Evolutionary conservation across 2,329 filamentous ascomycete genomes (phyloP).

Genomic region (Aspergillus melleus): DNA sequence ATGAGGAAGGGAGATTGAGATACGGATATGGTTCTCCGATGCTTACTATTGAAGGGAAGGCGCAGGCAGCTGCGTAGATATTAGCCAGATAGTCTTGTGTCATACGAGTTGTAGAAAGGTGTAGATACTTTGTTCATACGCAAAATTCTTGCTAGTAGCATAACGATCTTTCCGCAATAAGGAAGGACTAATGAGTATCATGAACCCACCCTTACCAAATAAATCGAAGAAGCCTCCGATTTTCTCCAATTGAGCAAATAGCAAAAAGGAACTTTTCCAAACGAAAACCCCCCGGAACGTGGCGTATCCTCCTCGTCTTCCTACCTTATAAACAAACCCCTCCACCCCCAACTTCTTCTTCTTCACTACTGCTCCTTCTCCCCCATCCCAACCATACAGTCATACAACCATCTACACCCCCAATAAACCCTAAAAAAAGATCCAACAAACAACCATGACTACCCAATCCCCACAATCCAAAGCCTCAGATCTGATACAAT

Average conservation of each 20-base stretch:
- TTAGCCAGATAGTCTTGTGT: no score
- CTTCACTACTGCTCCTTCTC: no score
- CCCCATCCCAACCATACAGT: background rate
- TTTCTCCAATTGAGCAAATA: no score
- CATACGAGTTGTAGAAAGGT: no score
- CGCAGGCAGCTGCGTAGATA: background rate
- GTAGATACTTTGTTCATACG: no score
- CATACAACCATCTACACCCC: background rate
- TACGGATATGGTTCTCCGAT: conserved; percentile 43
- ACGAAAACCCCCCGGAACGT: background rate
- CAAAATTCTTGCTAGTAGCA: no score
- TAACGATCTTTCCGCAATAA: no score
- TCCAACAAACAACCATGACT: conserved; percentile 8
- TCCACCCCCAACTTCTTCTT: no score
- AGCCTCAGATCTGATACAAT: conserved; percentile 21
- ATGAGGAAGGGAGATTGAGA: conserved; percentile 34
- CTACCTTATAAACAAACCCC: no score
- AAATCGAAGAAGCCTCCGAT: no score
- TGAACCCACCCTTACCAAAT: no score
- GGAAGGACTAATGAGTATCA: background rate
- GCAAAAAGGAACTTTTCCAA: background rate
- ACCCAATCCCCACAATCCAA: conserved; percentile 10
- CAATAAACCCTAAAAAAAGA: background rate
- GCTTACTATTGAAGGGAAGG: conserved; percentile 33
- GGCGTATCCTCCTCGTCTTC: background rate